Base-by-base conservation (phyloP, 257 asterid genomes). In the Nicotiana tomentosiformis region DNA sequence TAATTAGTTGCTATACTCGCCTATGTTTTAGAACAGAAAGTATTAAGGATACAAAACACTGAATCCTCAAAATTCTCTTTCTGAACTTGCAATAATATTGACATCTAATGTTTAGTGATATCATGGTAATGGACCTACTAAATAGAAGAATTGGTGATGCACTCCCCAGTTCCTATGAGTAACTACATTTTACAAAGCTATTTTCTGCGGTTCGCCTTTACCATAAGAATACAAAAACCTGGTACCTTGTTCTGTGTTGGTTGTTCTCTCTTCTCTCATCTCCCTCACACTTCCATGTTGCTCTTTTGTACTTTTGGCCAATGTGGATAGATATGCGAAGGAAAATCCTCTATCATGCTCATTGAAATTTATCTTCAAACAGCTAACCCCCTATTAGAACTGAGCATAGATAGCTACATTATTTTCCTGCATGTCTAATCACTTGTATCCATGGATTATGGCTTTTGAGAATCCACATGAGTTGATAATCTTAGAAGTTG, bases 381-480 rank as follows among this genome's bases (percentile, higher is more conserved):
- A 11, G 35, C 62, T 49, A 74, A 49, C 43, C 39, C 49, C 80
- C 26, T 74, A 10, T 26, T 39, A 74, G 80, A 74, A 49, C 62
- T 49, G 80, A 74, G 80, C 80, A 74, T 26, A 26, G 23, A n/a
- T 9, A 26, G 16, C 4, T 32, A 70, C 61, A 49, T 74, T 72
- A 6, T 72, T 49, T 39, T 74, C 12, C 7, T 43, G 23, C 2
- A 37, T 23, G 39, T 64, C 30, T 5, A 39, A 60, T 86, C 66
- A 78, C 56, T 55, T 16, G 66, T 60, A 8, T 53, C 23, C 60
- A 64, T 80, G 83, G 77, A 83, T 74, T 82, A 49, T 23, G 20
- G 61, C 20, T 46, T 72, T 46, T 74, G 61, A 23, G 79, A 49
- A 49, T 74, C 23, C 23, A 46, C 62, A 74, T 23, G 8, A 49